These are phyloP conservation scores for Aspergillus unguis DNA, from an alignment of 2,329 filamentous ascomycete genomes.

Conservation along the genomic window DNA sequence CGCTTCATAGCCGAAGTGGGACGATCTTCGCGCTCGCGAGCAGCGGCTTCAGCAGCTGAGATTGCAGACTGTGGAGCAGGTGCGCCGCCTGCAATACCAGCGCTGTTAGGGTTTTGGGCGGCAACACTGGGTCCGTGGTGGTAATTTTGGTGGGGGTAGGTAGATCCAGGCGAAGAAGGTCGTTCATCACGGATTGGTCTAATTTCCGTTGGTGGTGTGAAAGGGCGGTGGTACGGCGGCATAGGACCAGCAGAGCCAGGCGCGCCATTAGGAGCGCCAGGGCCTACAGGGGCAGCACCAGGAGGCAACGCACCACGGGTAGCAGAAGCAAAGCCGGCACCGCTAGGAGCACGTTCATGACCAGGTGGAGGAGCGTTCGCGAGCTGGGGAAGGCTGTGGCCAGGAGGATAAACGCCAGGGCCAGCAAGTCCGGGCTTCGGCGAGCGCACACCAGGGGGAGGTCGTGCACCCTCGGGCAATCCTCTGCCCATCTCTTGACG, in stretches of 20 bases:
- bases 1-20: conserved; percentile 79
- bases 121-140: conserved; percentile 67
- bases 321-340: conserved; percentile 29
- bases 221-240: conserved; percentile 69
- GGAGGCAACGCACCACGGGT: conserved; percentile 46
- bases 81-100: conserved; percentile 65
- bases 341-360: conserved; percentile 37
- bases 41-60: conserved; percentile 65
- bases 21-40: conserved; percentile 67
- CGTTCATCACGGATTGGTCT: conserved; percentile 78
- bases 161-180: conserved; percentile 85
- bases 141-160: conserved; percentile 78
- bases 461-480: conserved; percentile 64
- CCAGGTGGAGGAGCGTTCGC: conserved; percentile 45
- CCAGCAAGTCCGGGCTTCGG: conserved; percentile 56
- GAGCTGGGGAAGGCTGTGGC: conserved; percentile 52
- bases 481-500: conserved; percentile 67
- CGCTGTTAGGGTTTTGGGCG: conserved; percentile 32
- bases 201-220: conserved; percentile 79
- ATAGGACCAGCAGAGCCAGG: conserved; percentile 53
- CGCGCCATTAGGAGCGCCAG: conserved; percentile 59
- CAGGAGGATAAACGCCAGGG: conserved; percentile 49
- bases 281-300: conserved; percentile 31
- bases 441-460: conserved; percentile 56
- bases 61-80: conserved; percentile 63